A percentile compares a stretch with the other conserved stretches of the same genome.
phyloP scores from a whole-genome alignment of 75 land plant genomes.

The Pinus albicaulis region DNA sequence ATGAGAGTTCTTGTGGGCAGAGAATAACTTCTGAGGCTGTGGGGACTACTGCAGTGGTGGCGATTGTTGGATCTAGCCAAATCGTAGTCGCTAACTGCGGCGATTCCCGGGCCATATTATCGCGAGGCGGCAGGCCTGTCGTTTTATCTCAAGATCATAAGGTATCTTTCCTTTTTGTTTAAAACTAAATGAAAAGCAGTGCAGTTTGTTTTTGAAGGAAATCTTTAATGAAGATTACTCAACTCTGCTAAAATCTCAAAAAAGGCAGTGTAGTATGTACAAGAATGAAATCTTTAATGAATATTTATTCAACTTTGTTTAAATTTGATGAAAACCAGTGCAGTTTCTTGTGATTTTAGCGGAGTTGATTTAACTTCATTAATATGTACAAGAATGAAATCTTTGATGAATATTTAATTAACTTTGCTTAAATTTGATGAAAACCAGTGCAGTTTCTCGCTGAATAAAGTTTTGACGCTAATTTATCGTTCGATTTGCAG shows the following conservation, averaged over 20 bases:
- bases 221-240: not conserved
- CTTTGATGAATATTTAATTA: not conserved
- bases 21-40: slow-evolving; percentile 41
- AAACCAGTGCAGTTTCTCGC: not conserved
- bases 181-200: too few relatives aligned
- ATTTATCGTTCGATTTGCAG: slow-evolving; percentile 5
- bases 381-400: too few relatives aligned
- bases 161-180: slow-evolving; percentile 19
- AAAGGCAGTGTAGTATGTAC: not conserved
- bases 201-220: not conserved
- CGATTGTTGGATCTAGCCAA: slow-evolving; percentile 41
- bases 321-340: not conserved
- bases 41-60: slow-evolving; percentile 74
- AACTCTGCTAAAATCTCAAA: too few relatives aligned
- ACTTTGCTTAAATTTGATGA: not conserved
- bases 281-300: not conserved
- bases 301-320: not conserved
- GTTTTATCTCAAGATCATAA: slow-evolving; percentile 80
- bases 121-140: slow-evolving; percentile 49
- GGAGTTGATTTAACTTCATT: too few relatives aligned
- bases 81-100: slow-evolving; percentile 86
- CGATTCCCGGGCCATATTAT: slow-evolving; percentile 74
- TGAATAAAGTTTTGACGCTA: not conserved
- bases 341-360: too few relatives aligned
- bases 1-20: slow-evolving; percentile 28